Evolutionary conservation across 2,329 filamentous ascomycete genomes (phyloP).

Genomic region (Clarireedia paspali): DNA sequence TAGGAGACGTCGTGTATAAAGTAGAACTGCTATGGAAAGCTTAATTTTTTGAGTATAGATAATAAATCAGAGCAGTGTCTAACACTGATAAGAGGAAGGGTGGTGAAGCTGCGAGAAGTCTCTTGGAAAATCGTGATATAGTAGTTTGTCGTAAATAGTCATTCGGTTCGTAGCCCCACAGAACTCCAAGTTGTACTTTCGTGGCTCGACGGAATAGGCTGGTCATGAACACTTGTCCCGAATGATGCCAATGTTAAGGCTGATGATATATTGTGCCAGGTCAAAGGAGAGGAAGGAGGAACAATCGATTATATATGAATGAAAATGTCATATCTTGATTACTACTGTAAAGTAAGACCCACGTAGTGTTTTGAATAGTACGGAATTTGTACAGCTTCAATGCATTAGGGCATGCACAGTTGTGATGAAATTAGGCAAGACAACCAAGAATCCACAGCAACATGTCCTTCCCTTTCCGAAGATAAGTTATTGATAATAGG

Average conservation of each 20-base stretch:
- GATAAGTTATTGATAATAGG: conserved; percentile 5
- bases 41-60: neutral
- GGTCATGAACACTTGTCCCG: neutral
- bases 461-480: neutral
- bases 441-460: neutral
- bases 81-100: conserved; percentile 4
- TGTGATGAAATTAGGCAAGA: conserved; percentile 1
- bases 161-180: conserved; percentile 2
- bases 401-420: conserved; percentile 3
- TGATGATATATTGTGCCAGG: neutral
- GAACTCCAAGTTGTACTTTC: neutral
- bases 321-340: neutral
- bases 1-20: neutral
- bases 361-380: conserved; percentile 7
- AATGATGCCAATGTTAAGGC: neutral
- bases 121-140: conserved; percentile 8
- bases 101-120: conserved; percentile 7
- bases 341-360: neutral
- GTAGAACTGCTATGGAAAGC: neutral
- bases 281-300: neutral
- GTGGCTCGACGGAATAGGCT: neutral
- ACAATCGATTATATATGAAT: conserved; percentile 5
- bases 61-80: neutral
- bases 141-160: conserved; percentile 6
- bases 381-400: neutral